Evolutionary conservation across 768 basidiomycete genomes (phyloP).

Genomic region (Kwoniella botswanensis): DNA sequence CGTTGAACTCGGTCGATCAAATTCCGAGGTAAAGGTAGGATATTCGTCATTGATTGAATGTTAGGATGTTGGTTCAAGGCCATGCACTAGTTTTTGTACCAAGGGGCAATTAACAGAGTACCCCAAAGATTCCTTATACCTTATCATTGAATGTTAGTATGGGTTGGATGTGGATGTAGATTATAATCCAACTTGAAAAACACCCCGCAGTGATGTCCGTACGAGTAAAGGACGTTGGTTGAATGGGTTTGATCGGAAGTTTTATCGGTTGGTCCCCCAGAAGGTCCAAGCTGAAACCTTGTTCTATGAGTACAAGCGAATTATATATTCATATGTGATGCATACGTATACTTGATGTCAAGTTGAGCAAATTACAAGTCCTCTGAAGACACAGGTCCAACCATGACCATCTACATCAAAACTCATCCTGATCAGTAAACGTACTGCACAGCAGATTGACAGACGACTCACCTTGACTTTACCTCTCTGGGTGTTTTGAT

Average conservation of each 20-base stretch:
- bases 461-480: constrained; percentile 66
- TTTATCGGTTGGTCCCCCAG: background rate
- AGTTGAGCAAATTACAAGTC: constrained; percentile 29
- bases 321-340: too few species aligned
- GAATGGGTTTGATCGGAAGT: constrained; percentile 3
- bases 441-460: background rate
- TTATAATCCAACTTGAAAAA: background rate
- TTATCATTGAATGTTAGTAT: background rate
- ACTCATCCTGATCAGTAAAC: background rate
- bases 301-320: background rate
- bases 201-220: background rate
- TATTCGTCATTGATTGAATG: background rate
- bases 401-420: constrained; percentile 46
- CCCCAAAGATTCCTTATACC: background rate
- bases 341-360: too few species aligned
- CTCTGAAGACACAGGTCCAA: constrained; percentile 48
- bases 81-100: background rate
- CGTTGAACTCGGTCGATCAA: background rate
- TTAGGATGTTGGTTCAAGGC: background rate
- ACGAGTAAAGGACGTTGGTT: constrained; percentile 4
- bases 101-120: background rate
- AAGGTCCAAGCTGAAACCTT: background rate
- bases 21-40: background rate
- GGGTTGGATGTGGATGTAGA: background rate
- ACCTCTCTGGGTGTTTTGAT: constrained; percentile 87